Percentiles rank a stretch among this genome's conserved stretches.
Conservation (phyloP, 148 eudicot genomes). For the Camellia japonica region DNA sequence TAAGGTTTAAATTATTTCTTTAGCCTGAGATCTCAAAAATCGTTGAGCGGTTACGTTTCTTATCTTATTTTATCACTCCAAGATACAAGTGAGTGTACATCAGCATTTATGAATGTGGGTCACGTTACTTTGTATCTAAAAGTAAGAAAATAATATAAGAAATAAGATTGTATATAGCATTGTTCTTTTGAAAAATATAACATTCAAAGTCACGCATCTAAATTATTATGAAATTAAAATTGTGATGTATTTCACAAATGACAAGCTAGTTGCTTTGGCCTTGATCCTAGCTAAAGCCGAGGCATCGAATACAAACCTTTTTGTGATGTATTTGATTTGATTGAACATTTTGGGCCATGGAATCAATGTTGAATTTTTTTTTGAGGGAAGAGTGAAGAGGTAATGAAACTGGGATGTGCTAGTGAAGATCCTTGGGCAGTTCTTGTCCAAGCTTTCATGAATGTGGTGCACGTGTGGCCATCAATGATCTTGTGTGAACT, state of each 20-base stretch:
- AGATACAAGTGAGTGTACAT: no score
- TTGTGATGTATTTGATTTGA: slow-evolving; percentile 1
- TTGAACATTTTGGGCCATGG: no score
- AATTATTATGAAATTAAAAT: neutral
- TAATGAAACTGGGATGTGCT: neutral
- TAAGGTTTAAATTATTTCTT: no score
- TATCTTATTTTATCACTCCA: no score
- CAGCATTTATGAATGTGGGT: no score
- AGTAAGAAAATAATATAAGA: no score
- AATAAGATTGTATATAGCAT: no score
- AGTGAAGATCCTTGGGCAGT: neutral
- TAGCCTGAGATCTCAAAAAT: no score
- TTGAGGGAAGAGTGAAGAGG: slow-evolving; percentile 8
- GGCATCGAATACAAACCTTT: slow-evolving; percentile 8
- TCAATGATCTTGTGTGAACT: slow-evolving; percentile 29
- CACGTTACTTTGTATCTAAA: no score
- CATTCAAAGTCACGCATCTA: no score
- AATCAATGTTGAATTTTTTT: neutral
- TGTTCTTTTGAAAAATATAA: no score
- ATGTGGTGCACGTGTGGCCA: slow-evolving; percentile 18
- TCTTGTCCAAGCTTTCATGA: slow-evolving; percentile 31
- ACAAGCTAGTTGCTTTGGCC: slow-evolving; percentile 16
- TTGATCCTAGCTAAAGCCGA: slow-evolving; percentile 13
- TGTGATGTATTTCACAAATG: neutral
- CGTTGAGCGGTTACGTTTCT: no score